Evolutionary conservation across 83 land plant species (phyloP).

Genomic region (Larix sibirica): DNA sequence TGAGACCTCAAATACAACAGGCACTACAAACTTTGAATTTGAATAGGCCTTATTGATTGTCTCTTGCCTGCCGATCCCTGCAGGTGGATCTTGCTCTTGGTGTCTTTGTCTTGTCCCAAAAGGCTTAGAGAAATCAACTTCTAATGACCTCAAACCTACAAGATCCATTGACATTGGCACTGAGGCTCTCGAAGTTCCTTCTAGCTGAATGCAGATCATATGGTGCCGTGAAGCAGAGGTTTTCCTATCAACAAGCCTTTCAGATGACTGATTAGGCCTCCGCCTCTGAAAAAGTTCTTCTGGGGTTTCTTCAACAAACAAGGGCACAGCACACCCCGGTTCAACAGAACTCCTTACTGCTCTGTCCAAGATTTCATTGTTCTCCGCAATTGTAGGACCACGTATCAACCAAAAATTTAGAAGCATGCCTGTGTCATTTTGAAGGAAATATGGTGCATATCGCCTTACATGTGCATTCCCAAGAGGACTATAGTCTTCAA

Average conservation of each 20-base stretch:
- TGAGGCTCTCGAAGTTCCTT: slow-evolving; percentile 85
- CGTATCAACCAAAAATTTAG: slow-evolving; percentile 56
- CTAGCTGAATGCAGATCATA: slow-evolving; percentile 80
- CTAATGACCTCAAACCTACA: slow-evolving; percentile 83
- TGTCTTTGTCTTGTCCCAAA: slow-evolving; percentile 16
- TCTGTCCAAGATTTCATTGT: slow-evolving; percentile 25
- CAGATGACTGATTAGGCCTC: slow-evolving; percentile 49
- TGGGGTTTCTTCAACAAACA: slow-evolving; percentile 68
- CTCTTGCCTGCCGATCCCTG: slow-evolving; percentile 13
- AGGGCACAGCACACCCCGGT: slow-evolving; percentile 75
- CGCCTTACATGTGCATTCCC: slow-evolving; percentile 30
- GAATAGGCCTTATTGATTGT: slow-evolving; percentile 13
- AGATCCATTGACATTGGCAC: slow-evolving; percentile 92
- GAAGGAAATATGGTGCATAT: slow-evolving; percentile 93
- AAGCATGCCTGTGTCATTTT: slow-evolving; percentile 87
- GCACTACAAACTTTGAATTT: slow-evolving; percentile 50
- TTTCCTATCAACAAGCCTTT: slow-evolving; percentile 51
- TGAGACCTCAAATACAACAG: slow-evolving; percentile 93
- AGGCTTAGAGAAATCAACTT: slow-evolving; percentile 70
- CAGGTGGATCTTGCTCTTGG: neutral
- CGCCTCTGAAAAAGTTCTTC: slow-evolving; percentile 46
- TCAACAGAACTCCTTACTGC: slow-evolving; percentile 40
- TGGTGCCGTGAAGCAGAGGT: slow-evolving; percentile 56
- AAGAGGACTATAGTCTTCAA: slow-evolving; percentile 1
- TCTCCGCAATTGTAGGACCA: slow-evolving; percentile 25